Evolutionary conservation across 202 grass and related monocot species (phyloP), one percentile per base, ranked within the genome.

Genomic region (Setaria italica): DNA sequence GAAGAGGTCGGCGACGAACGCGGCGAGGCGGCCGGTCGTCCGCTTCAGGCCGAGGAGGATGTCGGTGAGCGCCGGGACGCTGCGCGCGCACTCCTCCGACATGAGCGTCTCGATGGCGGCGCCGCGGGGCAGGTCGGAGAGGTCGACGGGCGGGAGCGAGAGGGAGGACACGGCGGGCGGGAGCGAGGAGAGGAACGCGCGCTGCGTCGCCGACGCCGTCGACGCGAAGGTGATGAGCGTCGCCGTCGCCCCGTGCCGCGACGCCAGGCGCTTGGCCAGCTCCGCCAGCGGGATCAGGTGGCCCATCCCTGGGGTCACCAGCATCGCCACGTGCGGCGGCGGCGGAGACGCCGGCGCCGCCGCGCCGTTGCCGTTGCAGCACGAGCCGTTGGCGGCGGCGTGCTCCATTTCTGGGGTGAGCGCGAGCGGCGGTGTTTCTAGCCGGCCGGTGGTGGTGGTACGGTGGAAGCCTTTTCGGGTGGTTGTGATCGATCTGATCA

Each of bases 211-310:
- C 3, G 86, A 86, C 6, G 87, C 84, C 19, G 82, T 65, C 19
- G 84, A 89, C 13, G 88, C 82, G 85, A 89, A 90, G 41, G 78
- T 78, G 41, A 96, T 21, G 33, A 94, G 72, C 50, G 94, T 97
- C 13, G 67, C 47, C 4, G 74, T 78, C 11, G 73, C 77, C 42
- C 84, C 89, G 67, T 90, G 84, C 32, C n/a, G 78, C 11, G 53
- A 29, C 14, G 81, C 84, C 0, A 93, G 77, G 14, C 78, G 70
- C 48, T 86, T 87, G 0, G 94, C 94, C 1, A 90, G 80, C 76
- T 95, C 90, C 1, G 86, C 84, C 4, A 91, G 37, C 48, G 90
- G 92, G 78, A 94, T 94, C 67, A 95, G 90, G 79, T 95, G 93
- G 5, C 93, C 93, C 93, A 95, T 90, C 56, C 90, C 90, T 0